phyloP scores from a whole-genome alignment of 495 filamentous ascomycete genomes.

The Viridothelium virens region DNA sequence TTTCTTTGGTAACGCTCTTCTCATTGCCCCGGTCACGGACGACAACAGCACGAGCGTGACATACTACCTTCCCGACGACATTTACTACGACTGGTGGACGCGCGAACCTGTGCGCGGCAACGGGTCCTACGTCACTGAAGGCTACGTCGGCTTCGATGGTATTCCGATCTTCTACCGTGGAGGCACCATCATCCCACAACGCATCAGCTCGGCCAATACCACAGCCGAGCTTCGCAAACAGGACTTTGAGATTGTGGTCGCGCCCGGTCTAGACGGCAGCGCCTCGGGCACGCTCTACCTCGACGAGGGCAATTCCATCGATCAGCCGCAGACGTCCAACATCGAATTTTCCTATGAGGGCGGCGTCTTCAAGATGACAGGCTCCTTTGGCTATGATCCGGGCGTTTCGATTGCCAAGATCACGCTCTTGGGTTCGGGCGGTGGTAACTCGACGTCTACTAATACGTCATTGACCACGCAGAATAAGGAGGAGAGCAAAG shows the following conservation, averaged over 20 bases:
- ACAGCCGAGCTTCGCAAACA: slow-evolving; percentile 58
- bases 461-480: not conserved
- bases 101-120: slow-evolving; percentile 48
- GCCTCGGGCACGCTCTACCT: slow-evolving; percentile 49
- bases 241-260: slow-evolving; percentile 63
- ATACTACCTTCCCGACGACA: slow-evolving; percentile 65
- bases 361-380: slow-evolving; percentile 21
- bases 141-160: slow-evolving; percentile 49
- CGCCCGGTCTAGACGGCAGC: slow-evolving; percentile 45
- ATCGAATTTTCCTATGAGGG: slow-evolving; percentile 29
- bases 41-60: slow-evolving; percentile 55
- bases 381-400: slow-evolving; percentile 26
- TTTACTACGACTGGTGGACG: slow-evolving; percentile 75
- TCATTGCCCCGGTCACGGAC: slow-evolving; percentile 66
- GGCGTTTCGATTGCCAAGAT: slow-evolving; percentile 21
- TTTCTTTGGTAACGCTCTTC: slow-evolving; percentile 62
- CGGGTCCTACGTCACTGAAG: slow-evolving; percentile 46
- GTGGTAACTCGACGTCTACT: slow-evolving; percentile 5
- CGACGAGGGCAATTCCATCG: slow-evolving; percentile 35
- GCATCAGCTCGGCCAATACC: slow-evolving; percentile 56
- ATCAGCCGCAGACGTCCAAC: slow-evolving; percentile 23
- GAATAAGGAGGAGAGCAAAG: not conserved
- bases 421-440: slow-evolving; percentile 21
- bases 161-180: slow-evolving; percentile 70
- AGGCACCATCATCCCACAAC: slow-evolving; percentile 60